These are phyloP conservation scores for Pseudonitzschia multiseries DNA, from an alignment of 108 stramenopile genomes.

Conservation along the genomic window DNA sequence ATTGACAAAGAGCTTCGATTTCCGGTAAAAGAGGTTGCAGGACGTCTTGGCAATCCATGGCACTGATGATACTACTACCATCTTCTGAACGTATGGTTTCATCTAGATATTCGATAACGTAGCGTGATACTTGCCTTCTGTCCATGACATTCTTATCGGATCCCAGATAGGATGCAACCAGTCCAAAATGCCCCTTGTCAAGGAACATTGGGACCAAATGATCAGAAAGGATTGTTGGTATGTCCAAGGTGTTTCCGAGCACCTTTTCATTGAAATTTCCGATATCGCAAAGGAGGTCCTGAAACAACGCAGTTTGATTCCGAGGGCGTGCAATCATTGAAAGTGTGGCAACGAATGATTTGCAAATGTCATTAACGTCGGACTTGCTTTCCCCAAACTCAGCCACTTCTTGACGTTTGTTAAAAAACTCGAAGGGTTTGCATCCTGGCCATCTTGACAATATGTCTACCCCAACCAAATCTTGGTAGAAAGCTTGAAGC, in stretches of 20 bases:
- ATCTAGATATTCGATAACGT: conserved; percentile 28
- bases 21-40: conserved; percentile 53
- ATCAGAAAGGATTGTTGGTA: conserved; percentile 18
- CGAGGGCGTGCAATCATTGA: neutral
- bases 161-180: conserved; percentile 17
- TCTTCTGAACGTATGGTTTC: conserved; percentile 25
- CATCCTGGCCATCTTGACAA: conserved; percentile 36
- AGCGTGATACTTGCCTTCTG: conserved; percentile 11
- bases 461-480: conserved; percentile 37
- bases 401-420: neutral
- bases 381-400: conserved; percentile 3
- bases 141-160: conserved; percentile 30
- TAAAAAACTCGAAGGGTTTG: conserved; percentile 18
- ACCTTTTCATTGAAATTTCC: conserved; percentile 44
- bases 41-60: conserved; percentile 43
- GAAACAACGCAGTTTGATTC: conserved; percentile 14
- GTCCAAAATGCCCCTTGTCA: conserved; percentile 20
- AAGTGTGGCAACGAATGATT: conserved; percentile 39
- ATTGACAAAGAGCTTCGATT: conserved; percentile 36
- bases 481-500: conserved; percentile 9
- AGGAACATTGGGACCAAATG: conserved; percentile 25
- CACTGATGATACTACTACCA: conserved; percentile 8
- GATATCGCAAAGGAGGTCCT: conserved; percentile 58
- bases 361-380: conserved; percentile 41
- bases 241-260: conserved; percentile 18